Evolutionary conservation across 305 asterid species (phyloP).

Genomic region (Petunia hybrid): DNA sequence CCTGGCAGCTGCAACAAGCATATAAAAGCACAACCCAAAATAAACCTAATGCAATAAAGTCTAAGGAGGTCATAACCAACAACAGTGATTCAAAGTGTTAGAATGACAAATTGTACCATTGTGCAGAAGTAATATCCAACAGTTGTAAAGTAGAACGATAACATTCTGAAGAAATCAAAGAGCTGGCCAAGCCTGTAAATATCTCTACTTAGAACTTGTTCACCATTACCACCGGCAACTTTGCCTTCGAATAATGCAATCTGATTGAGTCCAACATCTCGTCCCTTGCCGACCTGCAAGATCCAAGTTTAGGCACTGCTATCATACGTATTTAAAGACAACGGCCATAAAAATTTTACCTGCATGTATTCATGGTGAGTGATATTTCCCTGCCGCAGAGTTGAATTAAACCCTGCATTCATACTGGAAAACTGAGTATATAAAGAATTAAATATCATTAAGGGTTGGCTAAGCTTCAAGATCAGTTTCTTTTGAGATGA

Average conservation of each 20-base stretch:
- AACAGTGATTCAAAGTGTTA: background rate
- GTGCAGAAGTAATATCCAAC: conserved; percentile 97
- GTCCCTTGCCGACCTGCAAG: conserved; percentile 86
- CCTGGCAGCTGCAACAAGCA: background rate
- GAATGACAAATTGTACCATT: conserved; percentile 58
- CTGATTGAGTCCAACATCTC: conserved; percentile 94
- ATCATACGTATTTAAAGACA: conserved; percentile 30
- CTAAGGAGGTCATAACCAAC: conserved; percentile 22
- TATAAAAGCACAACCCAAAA: conserved; percentile 16
- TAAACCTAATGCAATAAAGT: conserved; percentile 2
- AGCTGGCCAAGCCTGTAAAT: conserved; percentile 95
- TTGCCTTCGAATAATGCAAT: conserved; percentile 95
- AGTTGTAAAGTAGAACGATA: conserved; percentile 92
- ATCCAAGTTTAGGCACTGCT: conserved; percentile 38
- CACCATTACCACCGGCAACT: conserved; percentile 98
- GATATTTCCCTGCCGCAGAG: conserved; percentile 95
- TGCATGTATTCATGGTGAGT: conserved; percentile 98
- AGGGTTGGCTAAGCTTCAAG: background rate
- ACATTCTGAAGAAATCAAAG: conserved; percentile 93
- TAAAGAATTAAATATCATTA: background rate
- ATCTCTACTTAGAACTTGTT: conserved; percentile 94
- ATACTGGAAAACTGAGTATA: background rate
- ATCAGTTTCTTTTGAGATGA: conserved; percentile 11
- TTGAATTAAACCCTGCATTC: conserved; percentile 93
- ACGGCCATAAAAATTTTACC: conserved; percentile 51